Base-by-base conservation (phyloP, 257 asterid genomes). In the Solanum appendiculatum region DNA sequence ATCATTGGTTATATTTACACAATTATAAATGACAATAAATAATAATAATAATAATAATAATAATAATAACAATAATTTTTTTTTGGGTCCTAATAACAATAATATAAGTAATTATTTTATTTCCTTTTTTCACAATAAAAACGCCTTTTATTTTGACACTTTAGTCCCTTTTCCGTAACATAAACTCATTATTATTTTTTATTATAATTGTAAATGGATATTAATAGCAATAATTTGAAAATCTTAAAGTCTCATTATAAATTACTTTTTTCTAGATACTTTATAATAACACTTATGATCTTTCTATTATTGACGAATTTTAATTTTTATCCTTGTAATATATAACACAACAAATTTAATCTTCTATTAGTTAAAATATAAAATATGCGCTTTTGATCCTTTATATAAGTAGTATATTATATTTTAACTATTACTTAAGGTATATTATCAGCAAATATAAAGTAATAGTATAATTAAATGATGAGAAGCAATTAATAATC, bases 391-490 rank as follows among this genome's bases (percentile, higher is more conserved):
- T 48, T 48, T 48, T 48, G 56, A 48, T 48, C 56, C 14, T 48
- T 14, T 13, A 48, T 14, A 20, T 48, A 48, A 1, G 5, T 48
- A 48, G 5, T 48, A 48, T 14, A 4, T 1, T 48, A 48, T 14
- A 48, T 48, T 46, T 42, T 8, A 42, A 13, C 6, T 46, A 46
- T 4, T 12, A 3, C 14, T 14, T 3, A 14, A 13, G 4, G 20
- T 48, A 48, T 14, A 48, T 14, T 48, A 48, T 4, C 5, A 5
- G 14, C 56, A 48, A 48, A 48, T 14, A 14, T 14, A 5, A 48
- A 0, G 4, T 0, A 48, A 13, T 48, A 48, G n/a, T n/a, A n/a
- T n/a, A n/a, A n/a, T n/a, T 27, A 27, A 6, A 66, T 27, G 0
- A 64, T 6, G 14, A 31, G 5, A 16, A 31, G 3, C 21, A 16